phyloP scores from a whole-genome alignment of 805 yeast genomes.

The Candida orba region DNA sequence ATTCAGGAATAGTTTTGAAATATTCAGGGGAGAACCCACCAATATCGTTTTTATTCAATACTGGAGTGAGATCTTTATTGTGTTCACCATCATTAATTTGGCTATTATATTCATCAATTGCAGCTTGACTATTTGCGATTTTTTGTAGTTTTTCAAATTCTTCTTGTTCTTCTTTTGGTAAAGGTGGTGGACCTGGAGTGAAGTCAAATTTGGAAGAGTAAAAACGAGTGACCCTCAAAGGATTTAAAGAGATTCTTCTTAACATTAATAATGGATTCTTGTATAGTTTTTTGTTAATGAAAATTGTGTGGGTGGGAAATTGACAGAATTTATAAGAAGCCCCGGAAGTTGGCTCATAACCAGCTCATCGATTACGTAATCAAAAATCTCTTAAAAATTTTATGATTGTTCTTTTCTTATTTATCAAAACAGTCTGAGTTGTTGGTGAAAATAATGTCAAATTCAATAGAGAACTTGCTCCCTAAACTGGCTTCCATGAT shows the following conservation, averaged over 20 bases:
- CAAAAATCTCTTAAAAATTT: too few species aligned
- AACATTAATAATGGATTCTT: conserved; percentile 2
- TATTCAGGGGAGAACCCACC: conserved; percentile 62
- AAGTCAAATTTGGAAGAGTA: conserved; percentile 19
- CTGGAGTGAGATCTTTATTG: conserved; percentile 28
- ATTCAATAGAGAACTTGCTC: conserved; percentile 16
- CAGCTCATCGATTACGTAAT: too few species aligned
- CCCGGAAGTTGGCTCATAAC: too few species aligned
- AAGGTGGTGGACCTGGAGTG: conserved; percentile 51
- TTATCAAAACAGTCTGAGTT: too few species aligned
- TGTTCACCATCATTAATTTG: conserved; percentile 25
- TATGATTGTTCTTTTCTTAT: too few species aligned
- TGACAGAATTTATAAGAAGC: too few species aligned
- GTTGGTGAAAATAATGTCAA: background rate
- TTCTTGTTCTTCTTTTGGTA: conserved; percentile 77
- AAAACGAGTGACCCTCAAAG: conserved; percentile 6
- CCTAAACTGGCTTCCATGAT: conserved; percentile 50
- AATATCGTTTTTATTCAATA: conserved; percentile 42
- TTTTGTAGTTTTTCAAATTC: conserved; percentile 86
- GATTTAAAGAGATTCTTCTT: conserved; percentile 3
- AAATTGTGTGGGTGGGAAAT: too few species aligned
- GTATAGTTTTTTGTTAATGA: too few species aligned
- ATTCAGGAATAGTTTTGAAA: conserved; percentile 81
- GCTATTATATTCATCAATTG: conserved; percentile 65
- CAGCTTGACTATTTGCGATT: conserved; percentile 71